Percentiles rank a stretch among this genome's conserved stretches.
Evolutionary conservation across 345 rosid species (phyloP).

Genomic region (Viola odorata): DNA sequence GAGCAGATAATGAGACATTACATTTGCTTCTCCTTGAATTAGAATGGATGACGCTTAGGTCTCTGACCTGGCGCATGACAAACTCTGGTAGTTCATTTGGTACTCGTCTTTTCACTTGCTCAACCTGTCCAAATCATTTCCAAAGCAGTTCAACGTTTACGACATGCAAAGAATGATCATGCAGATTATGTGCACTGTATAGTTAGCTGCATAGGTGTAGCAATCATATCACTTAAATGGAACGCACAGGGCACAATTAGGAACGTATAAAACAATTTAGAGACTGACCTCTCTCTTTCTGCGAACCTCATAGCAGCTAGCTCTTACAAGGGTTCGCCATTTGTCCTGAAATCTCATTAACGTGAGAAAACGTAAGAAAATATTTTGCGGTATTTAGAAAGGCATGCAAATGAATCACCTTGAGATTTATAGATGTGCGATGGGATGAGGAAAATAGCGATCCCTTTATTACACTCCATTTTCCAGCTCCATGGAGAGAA

Average conservation of each 20-base stretch:
- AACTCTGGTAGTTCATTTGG: background rate
- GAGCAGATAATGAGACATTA: background rate
- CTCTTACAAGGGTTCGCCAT: slow-evolving; percentile 34
- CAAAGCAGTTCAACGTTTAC: background rate
- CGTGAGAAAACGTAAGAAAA: too few relatives aligned
- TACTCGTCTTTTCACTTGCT: background rate
- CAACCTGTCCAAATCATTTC: background rate
- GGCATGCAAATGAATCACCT: slow-evolving; percentile 11
- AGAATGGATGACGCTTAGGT: background rate
- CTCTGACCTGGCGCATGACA: background rate
- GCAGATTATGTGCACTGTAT: background rate
- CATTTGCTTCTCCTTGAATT: background rate
- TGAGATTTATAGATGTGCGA: slow-evolving; percentile 33
- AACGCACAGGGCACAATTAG: too few relatives aligned
- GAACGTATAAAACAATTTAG: too few relatives aligned
- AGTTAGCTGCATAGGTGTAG: too few relatives aligned
- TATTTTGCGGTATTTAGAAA: background rate
- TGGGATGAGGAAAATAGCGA: slow-evolving; percentile 25
- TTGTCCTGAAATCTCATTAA: slow-evolving; percentile 27
- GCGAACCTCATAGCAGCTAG: slow-evolving; percentile 7
- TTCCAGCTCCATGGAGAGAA: slow-evolving; percentile 29
- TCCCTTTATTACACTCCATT: slow-evolving; percentile 35
- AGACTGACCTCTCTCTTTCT: slow-evolving; percentile 1
- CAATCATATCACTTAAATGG: too few relatives aligned
- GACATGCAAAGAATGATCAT: background rate